A percentile compares a stretch with the other conserved stretches of the same genome.
Conservation (phyloP, 2,329 filamentous ascomycete species). For the Pestalotiopsis sp. region DNA sequence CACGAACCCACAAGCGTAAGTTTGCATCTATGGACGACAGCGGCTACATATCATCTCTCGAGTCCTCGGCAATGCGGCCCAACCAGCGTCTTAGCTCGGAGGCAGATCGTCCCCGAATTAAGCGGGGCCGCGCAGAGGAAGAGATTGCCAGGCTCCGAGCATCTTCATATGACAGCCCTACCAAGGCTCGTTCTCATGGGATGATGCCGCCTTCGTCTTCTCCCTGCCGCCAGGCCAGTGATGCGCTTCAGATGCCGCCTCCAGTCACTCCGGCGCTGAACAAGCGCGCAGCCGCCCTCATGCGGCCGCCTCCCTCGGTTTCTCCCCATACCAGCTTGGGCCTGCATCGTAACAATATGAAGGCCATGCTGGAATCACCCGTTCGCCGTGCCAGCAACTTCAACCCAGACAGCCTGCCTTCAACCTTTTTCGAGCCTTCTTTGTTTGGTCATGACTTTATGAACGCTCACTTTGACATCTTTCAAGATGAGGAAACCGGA, state of each 20-base stretch:
- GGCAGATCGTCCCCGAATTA: conserved; percentile 77
- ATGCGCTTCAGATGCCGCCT: conserved; percentile 64
- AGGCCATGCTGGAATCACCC: conserved; percentile 73
- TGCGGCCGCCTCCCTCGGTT: conserved; percentile 69
- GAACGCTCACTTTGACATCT: conserved; percentile 65
- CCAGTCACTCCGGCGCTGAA: conserved; percentile 85
- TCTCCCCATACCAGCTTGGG: conserved; percentile 93
- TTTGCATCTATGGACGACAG: conserved; percentile 82
- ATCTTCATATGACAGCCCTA: conserved; percentile 92
- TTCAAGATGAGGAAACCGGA: conserved; percentile 45
- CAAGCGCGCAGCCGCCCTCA: conserved; percentile 63
- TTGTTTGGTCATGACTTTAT: conserved; percentile 55
- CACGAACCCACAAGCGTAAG: conserved; percentile 74
- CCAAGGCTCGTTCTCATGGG: conserved; percentile 63
- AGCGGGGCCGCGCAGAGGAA: conserved; percentile 89
- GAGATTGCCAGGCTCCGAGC: conserved; percentile 92
- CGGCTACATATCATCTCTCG: conserved; percentile 94
- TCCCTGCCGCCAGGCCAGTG: conserved; percentile 60
- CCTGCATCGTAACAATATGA: conserved; percentile 83
- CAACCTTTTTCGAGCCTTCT: conserved; percentile 57
- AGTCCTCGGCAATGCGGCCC: conserved; percentile 83
- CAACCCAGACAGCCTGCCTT: conserved; percentile 69
- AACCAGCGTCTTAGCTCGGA: conserved; percentile 76
- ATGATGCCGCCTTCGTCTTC: conserved; percentile 67
- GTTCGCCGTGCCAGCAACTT: conserved; percentile 51